These are phyloP conservation scores for Lophiotrema nucula DNA, from an alignment of 495 filamentous ascomycete species.

Conservation along the genomic window DNA sequence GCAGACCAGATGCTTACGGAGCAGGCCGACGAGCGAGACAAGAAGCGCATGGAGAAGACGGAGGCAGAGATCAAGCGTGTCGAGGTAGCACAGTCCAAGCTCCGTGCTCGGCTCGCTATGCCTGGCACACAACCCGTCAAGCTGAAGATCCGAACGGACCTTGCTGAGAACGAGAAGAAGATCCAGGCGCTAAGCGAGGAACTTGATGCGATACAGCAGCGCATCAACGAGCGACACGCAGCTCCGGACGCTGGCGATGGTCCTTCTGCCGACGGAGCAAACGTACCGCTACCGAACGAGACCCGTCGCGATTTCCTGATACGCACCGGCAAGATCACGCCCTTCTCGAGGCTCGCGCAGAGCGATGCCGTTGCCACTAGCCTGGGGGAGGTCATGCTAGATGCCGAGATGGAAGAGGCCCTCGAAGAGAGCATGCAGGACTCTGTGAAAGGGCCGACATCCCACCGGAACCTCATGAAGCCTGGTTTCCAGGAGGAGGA, in stretches of 20 bases:
- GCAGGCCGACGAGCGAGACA: slow-evolving; percentile 83
- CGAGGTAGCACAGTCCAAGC: slow-evolving; percentile 48
- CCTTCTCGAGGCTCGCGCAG: slow-evolving; percentile 69
- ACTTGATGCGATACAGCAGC: slow-evolving; percentile 69
- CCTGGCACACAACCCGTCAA: slow-evolving; percentile 49
- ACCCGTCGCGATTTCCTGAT: slow-evolving; percentile 86
- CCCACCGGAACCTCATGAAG: slow-evolving; percentile 75
- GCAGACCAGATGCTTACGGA: slow-evolving; percentile 76
- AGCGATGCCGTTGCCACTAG: slow-evolving; percentile 57
- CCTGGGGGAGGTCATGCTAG: slow-evolving; percentile 69
- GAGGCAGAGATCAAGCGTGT: slow-evolving; percentile 52
- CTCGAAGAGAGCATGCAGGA: slow-evolving; percentile 11
- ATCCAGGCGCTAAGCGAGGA: slow-evolving; percentile 64
- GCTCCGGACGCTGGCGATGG: slow-evolving; percentile 46
- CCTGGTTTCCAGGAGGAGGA: slow-evolving; percentile 71
- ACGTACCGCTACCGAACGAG: slow-evolving; percentile 69
- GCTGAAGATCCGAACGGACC: slow-evolving; percentile 58
- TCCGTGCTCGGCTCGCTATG: slow-evolving; percentile 52
- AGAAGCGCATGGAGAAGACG: slow-evolving; percentile 79
- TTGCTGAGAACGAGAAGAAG: slow-evolving; percentile 60
- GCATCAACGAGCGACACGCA: slow-evolving; percentile 70
- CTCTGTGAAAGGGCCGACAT: slow-evolving; percentile 44
- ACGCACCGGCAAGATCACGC: slow-evolving; percentile 94
- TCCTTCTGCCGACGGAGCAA: slow-evolving; percentile 45
- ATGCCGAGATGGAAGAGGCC: slow-evolving; percentile 60